phyloP scores from a whole-genome alignment of 1,284 basidiomycete species.

The Gomphus sp. region DNA sequence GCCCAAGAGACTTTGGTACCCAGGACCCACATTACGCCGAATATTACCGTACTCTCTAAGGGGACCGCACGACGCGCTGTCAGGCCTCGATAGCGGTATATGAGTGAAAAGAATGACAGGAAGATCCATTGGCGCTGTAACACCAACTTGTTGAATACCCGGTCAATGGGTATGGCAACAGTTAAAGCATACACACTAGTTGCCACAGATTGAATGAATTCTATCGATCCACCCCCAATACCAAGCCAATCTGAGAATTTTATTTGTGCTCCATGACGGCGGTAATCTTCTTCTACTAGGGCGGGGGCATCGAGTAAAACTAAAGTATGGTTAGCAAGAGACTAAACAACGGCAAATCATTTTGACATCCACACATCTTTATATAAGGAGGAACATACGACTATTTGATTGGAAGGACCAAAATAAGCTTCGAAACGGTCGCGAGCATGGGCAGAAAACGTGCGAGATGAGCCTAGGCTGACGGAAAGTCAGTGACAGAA shows the following conservation, averaged over 20 bases:
- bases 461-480: conserved; percentile 49
- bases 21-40: conserved; percentile 63
- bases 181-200: conserved; percentile 28
- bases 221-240: conserved; percentile 51
- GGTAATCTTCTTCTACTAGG: conserved; percentile 69
- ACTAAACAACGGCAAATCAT: not conserved
- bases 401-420: conserved; percentile 45
- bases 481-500: conserved; percentile 4
- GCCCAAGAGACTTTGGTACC: conserved; percentile 79
- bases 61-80: conserved; percentile 64
- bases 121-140: conserved; percentile 14
- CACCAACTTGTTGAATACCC: not conserved
- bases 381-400: conserved; percentile 18
- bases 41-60: conserved; percentile 67
- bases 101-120: conserved; percentile 70
- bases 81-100: conserved; percentile 71
- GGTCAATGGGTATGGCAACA: not conserved
- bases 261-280: conserved; percentile 42
- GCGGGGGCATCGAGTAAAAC: conserved; percentile 69
- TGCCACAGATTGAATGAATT: conserved; percentile 58
- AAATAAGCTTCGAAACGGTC: conserved; percentile 61
- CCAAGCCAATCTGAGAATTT: conserved; percentile 54
- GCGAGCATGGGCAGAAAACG: conserved; percentile 51
- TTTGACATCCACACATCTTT: not conserved
- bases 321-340: conserved; percentile 62